Conservation (phyloP, 768 basidiomycete genomes). For the Tubosaeta brunneosetosa region DNA sequence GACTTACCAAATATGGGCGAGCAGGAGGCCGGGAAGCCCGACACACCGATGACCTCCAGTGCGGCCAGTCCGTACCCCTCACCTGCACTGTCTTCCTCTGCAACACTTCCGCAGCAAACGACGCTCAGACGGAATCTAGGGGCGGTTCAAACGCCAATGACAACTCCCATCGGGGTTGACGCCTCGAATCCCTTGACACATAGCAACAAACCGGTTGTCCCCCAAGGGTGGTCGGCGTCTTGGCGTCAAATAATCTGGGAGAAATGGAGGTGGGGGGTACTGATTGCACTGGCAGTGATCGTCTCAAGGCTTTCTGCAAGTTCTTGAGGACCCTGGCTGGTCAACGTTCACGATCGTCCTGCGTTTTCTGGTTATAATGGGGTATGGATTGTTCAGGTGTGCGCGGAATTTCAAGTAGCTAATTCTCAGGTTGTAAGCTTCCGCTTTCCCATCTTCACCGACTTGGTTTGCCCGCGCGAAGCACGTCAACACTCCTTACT, state of each 20-base stretch:
- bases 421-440: conserved; percentile 10
- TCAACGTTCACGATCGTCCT: conserved; percentile 1
- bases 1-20: conserved; percentile 94
- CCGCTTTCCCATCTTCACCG: conserved; percentile 8
- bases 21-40: conserved; percentile 57
- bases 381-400: conserved; percentile 18
- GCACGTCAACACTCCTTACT: conserved; percentile 9
- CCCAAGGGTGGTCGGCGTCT: conserved; percentile 52
- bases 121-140: conserved; percentile 17
- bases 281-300: conserved; percentile 73
- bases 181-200: conserved; percentile 18
- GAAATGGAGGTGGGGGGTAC: conserved; percentile 79
- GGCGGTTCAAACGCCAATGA: conserved; percentile 19
- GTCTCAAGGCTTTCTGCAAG: conserved; percentile 70
- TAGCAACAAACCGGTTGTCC: conserved; percentile 28
- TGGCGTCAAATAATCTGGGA: conserved; percentile 72
- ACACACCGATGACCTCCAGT: conserved; percentile 19
- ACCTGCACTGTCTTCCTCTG: conserved; percentile 19
- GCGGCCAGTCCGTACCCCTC: conserved; percentile 12
- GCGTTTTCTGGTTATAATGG: conserved; percentile 13
- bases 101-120: conserved; percentile 20
- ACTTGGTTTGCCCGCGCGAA: conserved; percentile 9
- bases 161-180: conserved; percentile 12
- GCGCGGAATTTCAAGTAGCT: conserved; percentile 13
- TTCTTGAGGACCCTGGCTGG: conserved; percentile 17